Conservation (phyloP, 305 asterid genomes). For the Fraxinus xanthoxyloides region DNA sequence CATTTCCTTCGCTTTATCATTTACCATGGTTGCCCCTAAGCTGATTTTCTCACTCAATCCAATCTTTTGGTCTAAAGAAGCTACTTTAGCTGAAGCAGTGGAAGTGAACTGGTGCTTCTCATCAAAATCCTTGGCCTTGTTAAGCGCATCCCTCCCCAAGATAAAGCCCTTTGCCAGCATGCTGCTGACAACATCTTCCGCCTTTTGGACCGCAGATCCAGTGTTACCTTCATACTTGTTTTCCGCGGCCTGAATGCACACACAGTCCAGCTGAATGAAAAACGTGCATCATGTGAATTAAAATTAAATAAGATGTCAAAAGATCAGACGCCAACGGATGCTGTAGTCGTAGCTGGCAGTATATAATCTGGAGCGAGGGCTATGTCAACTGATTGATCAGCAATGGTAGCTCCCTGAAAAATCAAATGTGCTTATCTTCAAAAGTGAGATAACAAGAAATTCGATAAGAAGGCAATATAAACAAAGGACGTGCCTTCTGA, state of each 20-base stretch:
- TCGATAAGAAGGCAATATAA: not conserved
- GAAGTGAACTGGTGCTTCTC: conserved; percentile 65
- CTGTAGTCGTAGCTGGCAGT: conserved; percentile 44
- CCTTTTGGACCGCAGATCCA: conserved; percentile 57
- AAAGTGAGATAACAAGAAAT: not conserved
- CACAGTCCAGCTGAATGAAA: not conserved
- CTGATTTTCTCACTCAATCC: conserved; percentile 66
- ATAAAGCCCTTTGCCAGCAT: conserved; percentile 73
- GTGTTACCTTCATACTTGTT: conserved; percentile 29
- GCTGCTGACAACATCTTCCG: conserved; percentile 72
- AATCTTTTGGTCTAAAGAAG: conserved; percentile 61
- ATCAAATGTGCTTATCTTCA: not conserved
- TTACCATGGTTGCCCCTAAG: conserved; percentile 62
- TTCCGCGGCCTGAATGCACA: conserved; percentile 40
- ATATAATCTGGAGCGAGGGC: conserved; percentile 49
- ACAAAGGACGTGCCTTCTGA: not conserved
- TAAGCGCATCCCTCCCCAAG: conserved; percentile 66
- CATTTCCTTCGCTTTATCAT: conserved; percentile 66
- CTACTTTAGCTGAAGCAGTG: conserved; percentile 67
- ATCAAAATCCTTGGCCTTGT: conserved; percentile 66
- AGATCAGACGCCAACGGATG: conserved; percentile 33
- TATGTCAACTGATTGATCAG: conserved; percentile 63
- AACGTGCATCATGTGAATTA: not conserved
- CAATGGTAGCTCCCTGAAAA: conserved; percentile 70
- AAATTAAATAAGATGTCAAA: not conserved